Conservation (phyloP, 805 yeast genomes). For the Yueomyces sinensis region DNA sequence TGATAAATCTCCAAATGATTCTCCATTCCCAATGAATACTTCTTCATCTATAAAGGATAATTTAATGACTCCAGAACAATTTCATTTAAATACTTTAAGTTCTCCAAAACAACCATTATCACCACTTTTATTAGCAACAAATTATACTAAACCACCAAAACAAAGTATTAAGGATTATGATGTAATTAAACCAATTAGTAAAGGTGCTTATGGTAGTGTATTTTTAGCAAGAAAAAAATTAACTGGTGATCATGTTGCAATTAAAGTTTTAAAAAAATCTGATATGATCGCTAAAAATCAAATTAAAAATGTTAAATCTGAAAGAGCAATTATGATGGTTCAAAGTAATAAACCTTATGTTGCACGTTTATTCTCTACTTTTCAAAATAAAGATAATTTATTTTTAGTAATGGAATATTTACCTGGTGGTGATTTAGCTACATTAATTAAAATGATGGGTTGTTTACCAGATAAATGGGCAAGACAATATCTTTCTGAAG, state of each 20-base stretch:
- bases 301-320: constrained; percentile 86
- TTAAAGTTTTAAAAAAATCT: constrained; percentile 78
- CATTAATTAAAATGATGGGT: constrained; percentile 70
- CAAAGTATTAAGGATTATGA: constrained; percentile 84
- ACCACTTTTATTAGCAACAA: constrained; percentile 60
- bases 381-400: constrained; percentile 76
- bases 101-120: constrained; percentile 55
- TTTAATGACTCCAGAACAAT: constrained; percentile 18
- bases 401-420: constrained; percentile 94
- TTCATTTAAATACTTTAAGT: constrained; percentile 2
- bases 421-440: constrained; percentile 92
- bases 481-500: constrained; percentile 74
- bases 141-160: constrained; percentile 38
- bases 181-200: constrained; percentile 81
- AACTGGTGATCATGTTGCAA: constrained; percentile 93
- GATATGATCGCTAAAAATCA: constrained; percentile 98
- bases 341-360: constrained; percentile 90
- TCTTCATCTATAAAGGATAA: constrained; percentile 29
- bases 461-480: constrained; percentile 81
- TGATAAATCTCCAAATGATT: constrained; percentile 37
- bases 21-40: constrained; percentile 33
- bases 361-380: constrained; percentile 76
- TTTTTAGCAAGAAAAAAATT: constrained; percentile 68
- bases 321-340: constrained; percentile 95
- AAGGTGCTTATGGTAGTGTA: constrained; percentile 96